Conservation (phyloP, 768 basidiomycete species). For the Russula ochroleuca region DNA sequence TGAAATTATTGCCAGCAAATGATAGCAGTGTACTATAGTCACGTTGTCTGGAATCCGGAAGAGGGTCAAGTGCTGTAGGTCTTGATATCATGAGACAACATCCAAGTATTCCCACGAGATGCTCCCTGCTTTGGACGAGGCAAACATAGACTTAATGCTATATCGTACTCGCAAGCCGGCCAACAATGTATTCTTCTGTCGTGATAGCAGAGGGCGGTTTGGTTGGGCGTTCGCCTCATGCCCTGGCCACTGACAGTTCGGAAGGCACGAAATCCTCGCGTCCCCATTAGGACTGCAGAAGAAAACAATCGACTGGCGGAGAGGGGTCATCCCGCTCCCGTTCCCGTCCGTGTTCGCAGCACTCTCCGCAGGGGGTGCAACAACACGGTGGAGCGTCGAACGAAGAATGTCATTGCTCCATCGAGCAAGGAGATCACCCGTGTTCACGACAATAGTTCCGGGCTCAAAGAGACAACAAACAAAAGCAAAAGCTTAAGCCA, state of each 20-base stretch:
- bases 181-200: constrained; percentile 73
- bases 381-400: constrained; percentile 80
- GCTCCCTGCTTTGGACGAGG: too few relatives aligned
- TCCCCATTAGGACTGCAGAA: constrained; percentile 81
- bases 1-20: too few relatives aligned
- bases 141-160: too few relatives aligned
- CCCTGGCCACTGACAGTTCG: constrained; percentile 54
- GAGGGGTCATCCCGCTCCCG: constrained; percentile 58
- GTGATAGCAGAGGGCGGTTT: too few relatives aligned
- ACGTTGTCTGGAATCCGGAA: too few relatives aligned
- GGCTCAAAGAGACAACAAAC: constrained; percentile 48
- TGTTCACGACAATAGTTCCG: constrained; percentile 78
- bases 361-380: constrained; percentile 58
- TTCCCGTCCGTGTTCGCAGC: constrained; percentile 46
- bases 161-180: constrained; percentile 53
- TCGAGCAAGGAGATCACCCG: constrained; percentile 73
- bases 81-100: too few relatives aligned
- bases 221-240: constrained; percentile 50
- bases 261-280: constrained; percentile 64
- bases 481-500: constrained; percentile 3
- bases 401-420: constrained; percentile 81
- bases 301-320: constrained; percentile 78
- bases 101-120: too few relatives aligned
- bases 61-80: too few relatives aligned
- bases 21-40: too few relatives aligned